These are phyloP conservation scores for Diplodia sapinea DNA, from an alignment of 2,329 filamentous ascomycete genomes.

Conservation along the genomic window DNA sequence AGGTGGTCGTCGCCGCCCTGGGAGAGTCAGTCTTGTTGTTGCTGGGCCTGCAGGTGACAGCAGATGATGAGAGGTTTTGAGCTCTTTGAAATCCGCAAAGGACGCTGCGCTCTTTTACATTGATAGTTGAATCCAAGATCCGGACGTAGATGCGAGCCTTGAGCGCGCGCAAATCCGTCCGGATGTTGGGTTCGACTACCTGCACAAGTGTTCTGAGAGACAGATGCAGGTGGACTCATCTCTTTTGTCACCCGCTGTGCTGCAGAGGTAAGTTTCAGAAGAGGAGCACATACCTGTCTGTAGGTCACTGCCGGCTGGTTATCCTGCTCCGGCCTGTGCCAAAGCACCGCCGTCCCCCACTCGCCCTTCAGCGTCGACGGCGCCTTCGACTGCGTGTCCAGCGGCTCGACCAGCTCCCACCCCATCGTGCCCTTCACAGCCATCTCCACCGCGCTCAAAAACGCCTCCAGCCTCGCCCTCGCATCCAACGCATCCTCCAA, in stretches of 20 bases:
- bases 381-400: constrained; percentile 22
- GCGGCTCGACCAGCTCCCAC: constrained; percentile 5
- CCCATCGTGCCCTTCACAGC: constrained; percentile 41
- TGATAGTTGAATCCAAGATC: no score
- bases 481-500: constrained; percentile 59
- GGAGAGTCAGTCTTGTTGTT: constrained; percentile 41
- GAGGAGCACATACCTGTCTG: constrained; percentile 28
- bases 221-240: no score
- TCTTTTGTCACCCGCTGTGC: background rate
- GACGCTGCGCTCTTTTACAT: no score
- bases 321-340: constrained; percentile 38
- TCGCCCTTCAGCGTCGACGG: constrained; percentile 20
- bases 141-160: no score
- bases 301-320: constrained; percentile 40
- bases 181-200: no score
- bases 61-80: no score
- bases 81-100: no score
- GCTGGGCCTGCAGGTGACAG: no score
- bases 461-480: constrained; percentile 52
- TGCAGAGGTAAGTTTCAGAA: background rate
- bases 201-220: no score
- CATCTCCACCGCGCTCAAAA: constrained; percentile 52
- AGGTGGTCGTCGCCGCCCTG: constrained; percentile 55
- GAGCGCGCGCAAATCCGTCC: no score
- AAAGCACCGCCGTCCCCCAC: constrained; percentile 38